Evolutionary conservation across 805 yeast genomes (phyloP), one percentile per base, ranked within the genome.

Genomic region (Scheffersomyces stipitis): DNA sequence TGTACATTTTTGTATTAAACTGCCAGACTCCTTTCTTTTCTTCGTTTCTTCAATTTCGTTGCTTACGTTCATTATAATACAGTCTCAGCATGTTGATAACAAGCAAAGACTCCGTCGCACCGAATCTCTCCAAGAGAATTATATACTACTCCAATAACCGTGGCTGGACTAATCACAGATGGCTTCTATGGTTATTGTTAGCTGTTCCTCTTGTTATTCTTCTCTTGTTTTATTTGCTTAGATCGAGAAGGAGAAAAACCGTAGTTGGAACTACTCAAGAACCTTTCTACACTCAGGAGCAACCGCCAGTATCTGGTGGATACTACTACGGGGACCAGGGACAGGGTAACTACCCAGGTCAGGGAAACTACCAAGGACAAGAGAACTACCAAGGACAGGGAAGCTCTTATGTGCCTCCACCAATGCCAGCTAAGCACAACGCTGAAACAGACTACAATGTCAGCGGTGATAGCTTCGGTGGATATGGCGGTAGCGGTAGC

Each of bases 151-250:
- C 38, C 16, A 28, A 30, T 28, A 28, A 14, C 5, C 12, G 26
- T 28, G 24, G 34, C 14, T 44, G 51, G 51, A 36, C 36, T 28
- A 18, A 26, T 16, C 20, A 28, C 12, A 40, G 49, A 29, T 44
- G 49, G 45, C 29, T 34, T 17, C 37, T 46, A 28, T 46, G 44
- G 45, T 37, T 45, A 10, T 29, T 50, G 13, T 5, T 46, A 6
- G 16, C 43, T 8, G 36, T 50, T 26, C 46, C 48, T 3, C 22
- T 42, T 6, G 15, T 45, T 6, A 34, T 38, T 12, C 5, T 46
- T n/a, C 6, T 41, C 7, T 3, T 42, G 0, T 17, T 40, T 14
- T 33, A 45, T 13, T 23, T 40, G 27, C 6, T 38, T 3, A 40
- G 43, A 29, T 41, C 42, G 31, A 38, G 40, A 31, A 29, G 26